Evolutionary conservation across 805 yeast species (phyloP), one percentile per base, ranked within the genome.

Genomic region (Groenewaldozyma salmanticensis): DNA sequence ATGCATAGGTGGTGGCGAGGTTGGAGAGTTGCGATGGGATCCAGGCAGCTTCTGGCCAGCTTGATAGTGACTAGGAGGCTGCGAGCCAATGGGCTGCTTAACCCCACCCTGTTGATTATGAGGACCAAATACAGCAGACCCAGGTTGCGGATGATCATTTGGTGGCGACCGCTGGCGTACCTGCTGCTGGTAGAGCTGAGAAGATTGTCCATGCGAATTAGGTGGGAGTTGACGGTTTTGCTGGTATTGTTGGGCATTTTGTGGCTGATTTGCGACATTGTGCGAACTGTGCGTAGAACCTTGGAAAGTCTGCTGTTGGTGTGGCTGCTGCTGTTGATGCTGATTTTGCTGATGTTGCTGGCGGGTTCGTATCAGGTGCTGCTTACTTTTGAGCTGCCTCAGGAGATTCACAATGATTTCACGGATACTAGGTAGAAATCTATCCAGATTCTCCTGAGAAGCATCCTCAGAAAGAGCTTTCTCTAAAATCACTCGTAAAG

Each of bases 381-480:
- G 96, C 55, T 90, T 90, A 9, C 72, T 70, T 59, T 90, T 90
- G 52, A 92, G 65, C 51, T 77, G 84, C 52, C 80, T 84, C 43
- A 92, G 68, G 39, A 92, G 63, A 5, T 77, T 77, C 15, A 86
- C 90, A 37, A 92, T 85, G 27, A 90, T 85, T 48, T 81, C 85
- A 27, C 96, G 73, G 20, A 92, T 86, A 42, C 74, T 74, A 0
- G 97, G 97, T 34, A 87, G 66, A 56, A 80, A 90, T 47, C 71
- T 60, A 49, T 88, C 95, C 42, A 88, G 66, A 33, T 81, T 81
- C 40, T 77, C 83, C 52, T 83, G 94, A 3, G 92, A 79, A 0
- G 95, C 94, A 7, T 79, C 75, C 51, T 83, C 86, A 42, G 94
- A 76, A 4, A 92, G 65, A 0, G 97, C 94, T 37, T 79, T 79